Conservation (phyloP, 1,284 basidiomycete genomes). For the Leccinum subspadiceum region DNA sequence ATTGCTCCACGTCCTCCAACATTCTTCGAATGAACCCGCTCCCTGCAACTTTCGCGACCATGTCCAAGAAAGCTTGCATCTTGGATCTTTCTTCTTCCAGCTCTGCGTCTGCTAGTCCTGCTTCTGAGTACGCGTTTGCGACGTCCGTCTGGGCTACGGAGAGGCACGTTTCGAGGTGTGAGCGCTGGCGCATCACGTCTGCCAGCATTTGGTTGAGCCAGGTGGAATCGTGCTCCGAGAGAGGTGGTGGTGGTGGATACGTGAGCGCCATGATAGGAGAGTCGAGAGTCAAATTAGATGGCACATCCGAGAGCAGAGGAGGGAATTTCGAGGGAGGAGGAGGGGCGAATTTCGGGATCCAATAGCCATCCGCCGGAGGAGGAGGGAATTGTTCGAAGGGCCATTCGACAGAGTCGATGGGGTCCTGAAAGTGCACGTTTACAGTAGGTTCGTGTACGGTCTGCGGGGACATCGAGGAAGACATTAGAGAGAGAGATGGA, state of each 20-base stretch:
- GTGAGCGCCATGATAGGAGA: conserved; percentile 28
- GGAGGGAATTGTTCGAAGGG: conserved; percentile 29
- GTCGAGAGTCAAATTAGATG: conserved; percentile 13
- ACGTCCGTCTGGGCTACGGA: conserved; percentile 17
- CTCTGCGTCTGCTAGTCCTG: conserved; percentile 28
- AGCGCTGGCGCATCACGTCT: conserved; percentile 28
- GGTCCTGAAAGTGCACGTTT: background rate
- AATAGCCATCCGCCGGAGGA: conserved; percentile 27
- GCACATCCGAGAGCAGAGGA: conserved; percentile 6
- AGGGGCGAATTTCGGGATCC: conserved; percentile 21
- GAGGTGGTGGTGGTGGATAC: conserved; percentile 27
- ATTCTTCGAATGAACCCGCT: conserved; percentile 28
- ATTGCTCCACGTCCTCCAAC: conserved; percentile 18
- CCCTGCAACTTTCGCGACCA: conserved; percentile 26
- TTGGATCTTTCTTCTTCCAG: conserved; percentile 20
- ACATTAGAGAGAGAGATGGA: conserved; percentile 1
- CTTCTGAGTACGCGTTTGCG: conserved; percentile 25
- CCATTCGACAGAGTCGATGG: conserved; percentile 16
- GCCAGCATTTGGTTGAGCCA: conserved; percentile 29
- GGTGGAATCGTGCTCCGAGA: conserved; percentile 20
- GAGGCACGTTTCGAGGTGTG: conserved; percentile 20
- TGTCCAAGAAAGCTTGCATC: conserved; percentile 30
- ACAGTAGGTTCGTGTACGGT: background rate
- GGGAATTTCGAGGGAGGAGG: conserved; percentile 24
- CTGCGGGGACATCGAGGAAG: conserved; percentile 4